Base-by-base conservation (phyloP, 192 early-diverging fungal genomes). In the Coemansia interrupta region DNA sequence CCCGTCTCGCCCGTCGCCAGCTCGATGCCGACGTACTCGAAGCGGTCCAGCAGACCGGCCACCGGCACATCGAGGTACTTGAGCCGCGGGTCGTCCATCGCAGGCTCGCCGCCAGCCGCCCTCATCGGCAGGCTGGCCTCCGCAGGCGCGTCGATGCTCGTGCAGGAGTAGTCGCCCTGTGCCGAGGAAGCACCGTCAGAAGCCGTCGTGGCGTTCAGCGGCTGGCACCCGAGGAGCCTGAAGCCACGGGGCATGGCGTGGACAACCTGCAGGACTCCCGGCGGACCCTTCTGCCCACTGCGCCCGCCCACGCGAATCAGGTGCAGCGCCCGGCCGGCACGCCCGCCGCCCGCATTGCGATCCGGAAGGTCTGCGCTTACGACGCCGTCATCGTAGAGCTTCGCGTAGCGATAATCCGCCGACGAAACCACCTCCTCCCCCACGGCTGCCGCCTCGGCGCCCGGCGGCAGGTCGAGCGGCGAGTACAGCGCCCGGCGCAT, bases 401-500 rank as follows among this genome's bases (percentile, higher is more conserved):
- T 24, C 23, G 49, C 56, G 29, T 63, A 69, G 23, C 60, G 52
- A 40, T 69, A 79, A 23, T 58, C 53, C n/a, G 41, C 44, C 9
- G 40, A 50, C 17, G 3, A 1, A n/a, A 45, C 43, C 5, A 49
- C 42, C 6, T 1, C 9, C 42, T 39, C 18, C 14, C 51, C 17
- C 23, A 20, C 20, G 3, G 3, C 23, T 0, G 30, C 15, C 14
- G 19, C 23, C 8, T 17, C 36, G 39, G 12, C 26, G 3, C 5
- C 32, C 0, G 52, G 40, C 13, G 42, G 83, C 66, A n/a, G 3
- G 23, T 79, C 76, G 6, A 85, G 42, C 28, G 81, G 82, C 15
- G 83, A 86, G 45, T 86, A 70, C 53, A 88, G 72, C 42, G 61
- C 46, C 12, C 61, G 63, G 22, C 84, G 71, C 66, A 91, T 85